phyloP scores from a whole-genome alignment of 2,329 filamentous ascomycete genomes.

The Exophiala calicioides region DNA sequence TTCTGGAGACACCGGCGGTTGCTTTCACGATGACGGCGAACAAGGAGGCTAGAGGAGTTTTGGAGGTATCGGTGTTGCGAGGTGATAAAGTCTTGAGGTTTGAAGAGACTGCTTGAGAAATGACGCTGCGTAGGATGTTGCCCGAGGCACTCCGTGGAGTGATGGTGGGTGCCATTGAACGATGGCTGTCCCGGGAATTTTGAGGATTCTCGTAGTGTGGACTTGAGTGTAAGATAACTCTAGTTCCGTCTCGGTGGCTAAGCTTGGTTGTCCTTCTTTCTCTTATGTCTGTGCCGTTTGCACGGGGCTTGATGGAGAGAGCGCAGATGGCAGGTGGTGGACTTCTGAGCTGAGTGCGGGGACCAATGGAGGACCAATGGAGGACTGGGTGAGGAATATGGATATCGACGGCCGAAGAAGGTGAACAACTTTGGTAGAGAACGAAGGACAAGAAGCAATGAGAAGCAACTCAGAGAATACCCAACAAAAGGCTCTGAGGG shows the following conservation, averaged over 20 bases:
- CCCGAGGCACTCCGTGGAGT: slow-evolving; percentile 11
- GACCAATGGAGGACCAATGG: slow-evolving; percentile 6
- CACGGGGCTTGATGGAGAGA: slow-evolving; percentile 1
- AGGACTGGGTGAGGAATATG: background rate
- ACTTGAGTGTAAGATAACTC: too few species aligned
- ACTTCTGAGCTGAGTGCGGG: slow-evolving; percentile 12
- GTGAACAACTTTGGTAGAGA: slow-evolving; percentile 1
- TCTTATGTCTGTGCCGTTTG: background rate
- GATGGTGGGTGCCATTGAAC: slow-evolving; percentile 23
- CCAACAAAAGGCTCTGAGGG: slow-evolving; percentile 2
- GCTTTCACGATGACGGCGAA: slow-evolving; percentile 28
- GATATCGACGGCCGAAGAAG: background rate
- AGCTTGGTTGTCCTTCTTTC: background rate
- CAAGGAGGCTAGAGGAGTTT: slow-evolving; percentile 25
- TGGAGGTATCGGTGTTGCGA: slow-evolving; percentile 5
- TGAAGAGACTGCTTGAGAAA: slow-evolving; percentile 20
- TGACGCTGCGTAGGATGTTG: slow-evolving; percentile 11
- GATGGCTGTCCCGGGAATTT: background rate
- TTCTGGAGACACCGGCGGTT: slow-evolving; percentile 15
- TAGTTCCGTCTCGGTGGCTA: background rate
- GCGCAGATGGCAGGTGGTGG: background rate
- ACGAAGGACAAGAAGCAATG: slow-evolving; percentile 9
- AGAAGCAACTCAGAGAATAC: slow-evolving; percentile 4
- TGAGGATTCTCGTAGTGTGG: background rate
- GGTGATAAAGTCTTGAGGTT: slow-evolving; percentile 8